Evolutionary conservation across 2,329 filamentous ascomycete species (phyloP).

Genomic region (Pseudocercospora ulei): DNA sequence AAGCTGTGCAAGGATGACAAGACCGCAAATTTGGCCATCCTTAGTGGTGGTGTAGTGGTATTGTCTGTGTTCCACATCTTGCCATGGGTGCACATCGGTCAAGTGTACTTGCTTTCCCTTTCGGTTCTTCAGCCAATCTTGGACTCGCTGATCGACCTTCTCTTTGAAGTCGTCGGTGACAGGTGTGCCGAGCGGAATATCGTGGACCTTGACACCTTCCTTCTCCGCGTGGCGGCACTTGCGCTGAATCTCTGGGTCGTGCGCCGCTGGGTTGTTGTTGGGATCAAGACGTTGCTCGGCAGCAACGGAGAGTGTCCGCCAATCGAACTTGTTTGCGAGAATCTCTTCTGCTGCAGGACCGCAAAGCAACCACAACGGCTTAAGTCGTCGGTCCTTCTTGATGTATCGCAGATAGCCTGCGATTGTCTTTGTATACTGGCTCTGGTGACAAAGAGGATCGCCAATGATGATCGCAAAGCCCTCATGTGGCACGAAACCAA

Average conservation of each 20-base stretch:
- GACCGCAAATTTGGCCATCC: slow-evolving; percentile 60
- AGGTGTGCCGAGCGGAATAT: slow-evolving; percentile 56
- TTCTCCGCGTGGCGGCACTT: slow-evolving; percentile 74
- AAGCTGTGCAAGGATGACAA: slow-evolving; percentile 76
- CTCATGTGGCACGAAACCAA: slow-evolving; percentile 69
- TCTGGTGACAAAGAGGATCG: slow-evolving; percentile 71
- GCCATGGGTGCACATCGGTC: slow-evolving; percentile 81
- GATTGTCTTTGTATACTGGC: slow-evolving; percentile 66
- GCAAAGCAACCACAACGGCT: slow-evolving; percentile 84
- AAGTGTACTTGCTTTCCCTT: slow-evolving; percentile 83
- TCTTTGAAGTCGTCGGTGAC: slow-evolving; percentile 57
- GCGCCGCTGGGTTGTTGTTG: slow-evolving; percentile 54
- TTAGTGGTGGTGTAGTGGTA: slow-evolving; percentile 73
- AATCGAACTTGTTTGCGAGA: slow-evolving; percentile 68
- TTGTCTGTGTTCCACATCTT: slow-evolving; percentile 69
- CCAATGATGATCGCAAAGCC: slow-evolving; percentile 78
- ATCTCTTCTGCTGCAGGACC: slow-evolving; percentile 68
- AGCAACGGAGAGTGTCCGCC: slow-evolving; percentile 79
- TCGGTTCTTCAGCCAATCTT: slow-evolving; percentile 68
- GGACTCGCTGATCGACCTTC: slow-evolving; percentile 61
- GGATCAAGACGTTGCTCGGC: slow-evolving; percentile 82
- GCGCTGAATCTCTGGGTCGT: slow-evolving; percentile 56
- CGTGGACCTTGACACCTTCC: slow-evolving; percentile 71
- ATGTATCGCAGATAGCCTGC: slow-evolving; percentile 65
- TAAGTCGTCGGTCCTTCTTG: slow-evolving; percentile 59